phyloP scores from a whole-genome alignment of 139 green algal genomes.

The Chlorella sp. region DNA sequence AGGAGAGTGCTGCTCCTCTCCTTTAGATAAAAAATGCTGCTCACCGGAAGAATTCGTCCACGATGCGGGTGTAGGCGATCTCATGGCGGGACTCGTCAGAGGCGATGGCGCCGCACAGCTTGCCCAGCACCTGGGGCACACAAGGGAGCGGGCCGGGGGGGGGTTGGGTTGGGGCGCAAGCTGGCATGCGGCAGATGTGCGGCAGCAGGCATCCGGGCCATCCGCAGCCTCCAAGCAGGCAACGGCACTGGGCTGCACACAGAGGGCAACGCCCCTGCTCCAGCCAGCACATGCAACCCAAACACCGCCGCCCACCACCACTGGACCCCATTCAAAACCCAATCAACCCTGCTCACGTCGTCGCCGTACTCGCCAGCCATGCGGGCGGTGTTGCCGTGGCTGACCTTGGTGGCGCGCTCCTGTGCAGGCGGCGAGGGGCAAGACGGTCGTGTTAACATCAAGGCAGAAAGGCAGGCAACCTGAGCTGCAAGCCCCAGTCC shows the following conservation, averaged over 20 bases:
- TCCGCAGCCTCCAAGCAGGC: too few species aligned
- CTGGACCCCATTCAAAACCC: neutral
- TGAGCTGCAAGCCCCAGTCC: neutral
- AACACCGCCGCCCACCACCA: too few species aligned
- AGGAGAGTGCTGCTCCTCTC: too few species aligned
- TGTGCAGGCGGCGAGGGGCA: slow-evolving; percentile 35
- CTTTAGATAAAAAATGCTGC: too few species aligned
- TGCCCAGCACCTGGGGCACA: slow-evolving; percentile 62
- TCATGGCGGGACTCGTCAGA: slow-evolving; percentile 97
- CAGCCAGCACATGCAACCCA: too few species aligned
- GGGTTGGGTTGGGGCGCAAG: slow-evolving; percentile 21
- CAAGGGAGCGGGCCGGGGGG: neutral
- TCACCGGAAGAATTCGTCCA: slow-evolving; percentile 88
- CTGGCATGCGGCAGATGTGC: too few species aligned
- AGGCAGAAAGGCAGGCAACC: neutral
- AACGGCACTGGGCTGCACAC: too few species aligned
- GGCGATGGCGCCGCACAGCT: slow-evolving; percentile 93
- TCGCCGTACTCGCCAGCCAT: slow-evolving; percentile 91
- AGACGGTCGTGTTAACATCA: neutral
- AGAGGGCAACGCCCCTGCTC: too few species aligned
- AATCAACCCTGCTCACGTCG: slow-evolving; percentile 39
- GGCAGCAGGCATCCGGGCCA: too few species aligned
- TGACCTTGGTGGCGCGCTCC: slow-evolving; percentile 95
- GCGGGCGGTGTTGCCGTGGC: slow-evolving; percentile 95
- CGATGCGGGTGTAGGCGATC: slow-evolving; percentile 92